Conservation (phyloP, 2,329 filamentous ascomycete species). For the Byssochlamys sp. region DNA sequence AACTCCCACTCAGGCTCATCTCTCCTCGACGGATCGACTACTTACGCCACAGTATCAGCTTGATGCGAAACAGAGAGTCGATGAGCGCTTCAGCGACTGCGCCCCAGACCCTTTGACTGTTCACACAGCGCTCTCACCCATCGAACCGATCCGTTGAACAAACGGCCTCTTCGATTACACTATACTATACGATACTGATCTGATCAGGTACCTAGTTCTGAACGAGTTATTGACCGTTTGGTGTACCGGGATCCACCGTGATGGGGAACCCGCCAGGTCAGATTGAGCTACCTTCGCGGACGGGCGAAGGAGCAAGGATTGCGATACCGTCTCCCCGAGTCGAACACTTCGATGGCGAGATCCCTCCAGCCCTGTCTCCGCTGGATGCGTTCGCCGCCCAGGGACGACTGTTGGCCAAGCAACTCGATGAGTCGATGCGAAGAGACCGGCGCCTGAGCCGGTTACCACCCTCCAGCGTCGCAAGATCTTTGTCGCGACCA, state of each 20-base stretch:
- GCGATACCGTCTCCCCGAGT: slow-evolving; percentile 63
- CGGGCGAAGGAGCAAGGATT: slow-evolving; percentile 44
- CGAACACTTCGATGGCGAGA: slow-evolving; percentile 61
- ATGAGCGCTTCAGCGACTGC: not conserved
- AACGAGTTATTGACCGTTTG: not conserved
- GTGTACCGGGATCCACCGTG: not conserved
- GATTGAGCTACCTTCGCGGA: slow-evolving; percentile 52
- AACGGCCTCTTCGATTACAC: not conserved
- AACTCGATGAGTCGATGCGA: slow-evolving; percentile 69
- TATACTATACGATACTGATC: not conserved
- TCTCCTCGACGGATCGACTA: not conserved
- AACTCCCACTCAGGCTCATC: not conserved
- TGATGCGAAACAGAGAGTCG: not conserved
- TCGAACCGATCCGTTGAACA: not conserved
- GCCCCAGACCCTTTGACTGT: not conserved
- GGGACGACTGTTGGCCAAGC: slow-evolving; percentile 74
- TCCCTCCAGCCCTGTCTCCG: slow-evolving; percentile 79
- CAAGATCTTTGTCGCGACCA: slow-evolving; percentile 68
- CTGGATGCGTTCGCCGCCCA: slow-evolving; percentile 92
- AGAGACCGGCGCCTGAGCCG: slow-evolving; percentile 73
- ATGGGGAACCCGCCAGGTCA: slow-evolving; percentile 52
- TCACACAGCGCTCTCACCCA: not conserved
- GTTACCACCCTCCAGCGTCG: slow-evolving; percentile 70
- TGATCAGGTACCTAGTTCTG: not conserved
- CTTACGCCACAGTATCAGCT: not conserved